Evolutionary conservation across 208 protist species (phyloP).

Genomic region (Acanthamoeba lenticulata): DNA sequence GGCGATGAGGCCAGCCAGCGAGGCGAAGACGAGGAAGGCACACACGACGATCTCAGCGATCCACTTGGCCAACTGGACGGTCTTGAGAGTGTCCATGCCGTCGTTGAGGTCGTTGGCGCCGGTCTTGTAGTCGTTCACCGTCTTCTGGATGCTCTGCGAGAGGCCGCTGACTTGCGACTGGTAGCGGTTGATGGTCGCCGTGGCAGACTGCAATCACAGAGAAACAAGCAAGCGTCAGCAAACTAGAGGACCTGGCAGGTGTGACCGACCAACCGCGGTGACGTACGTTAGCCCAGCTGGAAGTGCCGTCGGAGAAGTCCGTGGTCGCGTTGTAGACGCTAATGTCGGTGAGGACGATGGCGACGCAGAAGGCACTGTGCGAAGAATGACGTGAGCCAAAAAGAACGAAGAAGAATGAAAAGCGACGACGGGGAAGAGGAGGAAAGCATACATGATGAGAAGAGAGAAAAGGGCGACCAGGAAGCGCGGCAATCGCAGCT

Average conservation of each 20-base stretch:
- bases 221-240: neutral
- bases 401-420: neutral
- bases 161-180: slow-evolving; percentile 3
- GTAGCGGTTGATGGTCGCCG: neutral
- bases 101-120: slow-evolving; percentile 11
- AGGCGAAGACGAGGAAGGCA: slow-evolving; percentile 26
- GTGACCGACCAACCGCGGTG: no score
- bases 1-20: neutral
- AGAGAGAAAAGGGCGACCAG: slow-evolving; percentile 5
- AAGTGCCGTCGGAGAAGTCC: slow-evolving; percentile 3
- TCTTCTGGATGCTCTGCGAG: slow-evolving; percentile 26
- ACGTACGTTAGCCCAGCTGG: neutral
- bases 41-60: slow-evolving; percentile 34
- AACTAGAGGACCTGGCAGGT: neutral
- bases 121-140: neutral
- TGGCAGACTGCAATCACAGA: neutral
- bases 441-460: neutral
- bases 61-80: slow-evolving; percentile 21
- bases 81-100: neutral
- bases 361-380: neutral
- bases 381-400: neutral
- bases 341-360: slow-evolving; percentile 50
- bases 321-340: neutral
- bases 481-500: slow-evolving; percentile 18
- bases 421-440: neutral